These are phyloP conservation scores for Ustilago loliicola DNA, from an alignment of 1,284 basidiomycete genomes.

Conservation along the genomic window DNA sequence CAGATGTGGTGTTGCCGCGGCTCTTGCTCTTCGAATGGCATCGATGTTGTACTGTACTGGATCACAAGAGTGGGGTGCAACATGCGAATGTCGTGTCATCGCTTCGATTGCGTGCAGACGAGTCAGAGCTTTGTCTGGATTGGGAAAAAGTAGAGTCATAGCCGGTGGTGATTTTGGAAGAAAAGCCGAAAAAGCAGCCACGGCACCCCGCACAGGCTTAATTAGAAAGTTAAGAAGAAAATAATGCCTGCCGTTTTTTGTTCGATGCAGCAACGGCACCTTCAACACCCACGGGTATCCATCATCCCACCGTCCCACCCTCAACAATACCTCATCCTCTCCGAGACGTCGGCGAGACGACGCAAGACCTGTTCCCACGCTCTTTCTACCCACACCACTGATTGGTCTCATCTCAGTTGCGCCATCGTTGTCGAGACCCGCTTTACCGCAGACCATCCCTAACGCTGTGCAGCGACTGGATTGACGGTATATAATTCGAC, in stretches of 20 bases:
- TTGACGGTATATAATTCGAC: neutral
- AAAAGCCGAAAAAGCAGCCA: neutral
- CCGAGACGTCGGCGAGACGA: neutral
- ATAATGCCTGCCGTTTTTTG: neutral
- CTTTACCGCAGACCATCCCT: neutral
- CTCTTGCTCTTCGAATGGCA: too few species aligned
- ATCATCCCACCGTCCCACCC: neutral
- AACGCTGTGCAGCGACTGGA: neutral
- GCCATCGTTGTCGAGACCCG: neutral
- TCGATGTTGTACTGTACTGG: neutral
- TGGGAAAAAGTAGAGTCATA: neutral
- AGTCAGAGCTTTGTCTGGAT: too few species aligned
- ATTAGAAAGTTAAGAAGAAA: slow-evolving; percentile 7
- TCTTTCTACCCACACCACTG: neutral
- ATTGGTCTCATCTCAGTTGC: neutral
- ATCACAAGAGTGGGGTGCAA: neutral
- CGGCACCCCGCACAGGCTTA: neutral
- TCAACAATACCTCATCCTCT: neutral
- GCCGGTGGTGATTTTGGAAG: slow-evolving; percentile 1
- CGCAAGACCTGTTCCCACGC: neutral
- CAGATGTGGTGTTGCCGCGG: neutral
- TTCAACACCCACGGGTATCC: slow-evolving; percentile 1
- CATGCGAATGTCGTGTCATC: neutral
- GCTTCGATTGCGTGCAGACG: slow-evolving; percentile 1
- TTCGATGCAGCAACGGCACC: neutral